Base-by-base conservation (phyloP, 2,329 filamentous ascomycete genomes). In the Penicillium sp. region DNA sequence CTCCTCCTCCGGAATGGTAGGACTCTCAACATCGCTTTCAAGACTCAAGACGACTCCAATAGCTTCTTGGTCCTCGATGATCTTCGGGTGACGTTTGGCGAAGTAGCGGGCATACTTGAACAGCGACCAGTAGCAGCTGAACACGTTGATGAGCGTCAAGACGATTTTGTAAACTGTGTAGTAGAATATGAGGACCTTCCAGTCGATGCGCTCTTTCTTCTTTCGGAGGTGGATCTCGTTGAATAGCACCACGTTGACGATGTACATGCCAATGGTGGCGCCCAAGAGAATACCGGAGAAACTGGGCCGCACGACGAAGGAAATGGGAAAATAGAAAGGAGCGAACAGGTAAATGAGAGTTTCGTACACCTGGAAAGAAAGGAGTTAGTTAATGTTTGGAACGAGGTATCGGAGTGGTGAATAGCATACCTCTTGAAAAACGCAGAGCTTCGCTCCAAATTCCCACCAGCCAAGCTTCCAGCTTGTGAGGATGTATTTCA, bases 391-490 rank as follows among this genome's bases (percentile, higher is more conserved):
- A 35, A 26, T 29, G 10, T 16, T 19, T 9, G 9, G 2, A 10
- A 19, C 11, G 4, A 39, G 4, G 5, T 33, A 16, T 9, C 14
- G 7, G 24, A 4, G 13, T 26, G n/a, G 22, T 35, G 44, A 10
- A 14, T 19, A 16, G 35, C 62, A 26, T 59, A 71, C 68, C 69
- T 81, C 79, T 60, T 81, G 77, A 46, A 79, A 75, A 16, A 82
- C 79, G 43, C 79, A 80, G 11, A 82, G 63, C 66, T 82, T 82
- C 1, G 79, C 71, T 3, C 78, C 78, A n/a, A 82, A 58, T 59
- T 82, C 80, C 72, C 75, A 80, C 68, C 71, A 76, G 4, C 79
- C 79, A 8, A 82, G 69, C 54, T 77, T 78, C 80, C 80, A 82
- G 56, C 70, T 75, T 11, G 66, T 67, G 1, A 82, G 54, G 19